Percentiles rank a stretch among this genome's conserved stretches.
These are phyloP conservation scores for Cladophialophora chaetospira DNA, from an alignment of 2,329 filamentous ascomycete genomes.

Conservation along the genomic window DNA sequence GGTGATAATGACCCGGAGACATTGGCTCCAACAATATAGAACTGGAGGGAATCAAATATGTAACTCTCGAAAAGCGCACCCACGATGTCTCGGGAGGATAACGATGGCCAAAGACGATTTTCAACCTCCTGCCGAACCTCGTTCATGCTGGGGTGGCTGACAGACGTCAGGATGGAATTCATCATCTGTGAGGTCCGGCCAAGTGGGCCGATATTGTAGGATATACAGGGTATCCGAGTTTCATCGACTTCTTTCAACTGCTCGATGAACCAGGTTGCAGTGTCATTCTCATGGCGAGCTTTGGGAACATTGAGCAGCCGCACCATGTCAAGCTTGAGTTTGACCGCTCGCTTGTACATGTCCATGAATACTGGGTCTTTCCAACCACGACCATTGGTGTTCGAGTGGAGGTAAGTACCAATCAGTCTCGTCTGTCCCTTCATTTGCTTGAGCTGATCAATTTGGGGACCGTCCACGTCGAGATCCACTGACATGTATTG, in stretches of 20 bases:
- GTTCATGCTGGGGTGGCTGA: constrained; percentile 44
- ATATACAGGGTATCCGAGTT: constrained; percentile 40
- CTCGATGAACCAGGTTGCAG: constrained; percentile 42
- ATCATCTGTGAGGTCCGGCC: constrained; percentile 49
- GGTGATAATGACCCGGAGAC: constrained; percentile 47
- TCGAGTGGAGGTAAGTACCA: constrained; percentile 36
- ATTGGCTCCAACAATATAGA: constrained; percentile 46
- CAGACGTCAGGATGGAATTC: constrained; percentile 44
- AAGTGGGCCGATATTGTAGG: constrained; percentile 44
- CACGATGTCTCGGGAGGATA: constrained; percentile 30
- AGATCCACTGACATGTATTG: constrained; percentile 46
- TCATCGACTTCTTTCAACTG: constrained; percentile 39
- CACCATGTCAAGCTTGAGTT: constrained; percentile 43
- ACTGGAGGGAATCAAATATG: constrained; percentile 45
- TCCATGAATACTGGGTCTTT: constrained; percentile 15
- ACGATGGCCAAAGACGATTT: constrained; percentile 37
- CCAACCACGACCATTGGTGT: constrained; percentile 16
- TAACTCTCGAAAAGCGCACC: constrained; percentile 45
- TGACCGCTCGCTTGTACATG: constrained; percentile 39
- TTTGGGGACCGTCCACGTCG: constrained; percentile 35
- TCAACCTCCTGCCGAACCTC: constrained; percentile 23
- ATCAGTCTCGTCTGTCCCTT: constrained; percentile 46
- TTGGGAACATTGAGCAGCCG: constrained; percentile 41
- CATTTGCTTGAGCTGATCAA: constrained; percentile 34
- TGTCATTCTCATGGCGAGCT: constrained; percentile 42